phyloP scores from a whole-genome alignment of 2,329 filamentous ascomycete genomes.

The Sporothrix brasiliensis region DNA sequence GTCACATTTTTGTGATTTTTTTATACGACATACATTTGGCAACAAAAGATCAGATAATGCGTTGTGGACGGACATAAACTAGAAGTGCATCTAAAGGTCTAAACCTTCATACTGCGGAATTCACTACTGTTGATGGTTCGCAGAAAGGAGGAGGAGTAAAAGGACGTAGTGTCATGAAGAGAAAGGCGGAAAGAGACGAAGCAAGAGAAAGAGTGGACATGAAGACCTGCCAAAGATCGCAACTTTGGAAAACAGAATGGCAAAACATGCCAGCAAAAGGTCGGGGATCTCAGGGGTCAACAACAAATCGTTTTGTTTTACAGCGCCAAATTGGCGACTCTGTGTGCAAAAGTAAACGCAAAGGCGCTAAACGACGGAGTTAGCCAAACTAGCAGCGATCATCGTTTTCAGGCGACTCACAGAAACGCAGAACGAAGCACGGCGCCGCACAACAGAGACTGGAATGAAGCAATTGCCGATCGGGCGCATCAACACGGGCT shows the following conservation, averaged over 20 bases:
- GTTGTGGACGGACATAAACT: not conserved
- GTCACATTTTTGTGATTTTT: not conserved
- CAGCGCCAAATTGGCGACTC: not conserved
- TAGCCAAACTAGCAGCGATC: not conserved
- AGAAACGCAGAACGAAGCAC: not conserved
- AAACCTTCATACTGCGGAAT: no score
- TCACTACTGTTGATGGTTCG: no score
- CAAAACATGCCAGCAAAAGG: conserved; percentile 17
- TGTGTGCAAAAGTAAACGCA: not conserved
- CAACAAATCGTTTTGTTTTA: not conserved
- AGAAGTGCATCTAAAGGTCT: no score
- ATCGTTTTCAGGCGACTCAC: not conserved
- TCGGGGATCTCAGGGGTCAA: not conserved
- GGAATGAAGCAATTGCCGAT: conserved; percentile 13
- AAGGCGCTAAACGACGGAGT: not conserved
- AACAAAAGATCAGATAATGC: not conserved
- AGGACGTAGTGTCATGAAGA: not conserved
- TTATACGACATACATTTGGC: no score
- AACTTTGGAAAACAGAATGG: conserved; percentile 2
- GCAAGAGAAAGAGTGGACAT: not conserved
- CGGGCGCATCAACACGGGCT: not conserved
- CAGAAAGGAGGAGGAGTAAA: no score
- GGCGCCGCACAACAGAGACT: not conserved
- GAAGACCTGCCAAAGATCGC: not conserved
- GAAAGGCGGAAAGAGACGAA: not conserved